These are phyloP conservation scores for Lasiodiplodia gonubiensis DNA, from an alignment of 2,329 filamentous ascomycete genomes.

Conservation along the genomic window DNA sequence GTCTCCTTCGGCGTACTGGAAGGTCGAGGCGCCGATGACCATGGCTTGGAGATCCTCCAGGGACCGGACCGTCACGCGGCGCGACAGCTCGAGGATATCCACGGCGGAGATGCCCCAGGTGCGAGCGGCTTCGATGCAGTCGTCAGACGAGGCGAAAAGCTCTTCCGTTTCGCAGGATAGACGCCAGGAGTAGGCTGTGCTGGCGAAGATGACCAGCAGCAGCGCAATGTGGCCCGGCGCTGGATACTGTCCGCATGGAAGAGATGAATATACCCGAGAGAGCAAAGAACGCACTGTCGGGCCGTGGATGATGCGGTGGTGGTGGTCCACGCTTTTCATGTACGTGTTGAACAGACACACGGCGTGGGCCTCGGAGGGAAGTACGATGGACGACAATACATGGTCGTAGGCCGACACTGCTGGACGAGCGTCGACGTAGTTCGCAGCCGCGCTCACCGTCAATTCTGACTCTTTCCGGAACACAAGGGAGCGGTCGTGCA, in stretches of 20 bases:
- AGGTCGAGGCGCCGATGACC: constrained; percentile 42
- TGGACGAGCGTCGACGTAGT: not conserved
- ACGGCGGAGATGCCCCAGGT: not conserved
- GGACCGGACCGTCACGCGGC: constrained; percentile 31
- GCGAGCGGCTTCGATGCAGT: not conserved
- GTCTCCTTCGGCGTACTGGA: constrained; percentile 45
- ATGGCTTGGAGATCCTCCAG: constrained; percentile 47
- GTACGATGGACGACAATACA: not conserved
- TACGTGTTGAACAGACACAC: no score
- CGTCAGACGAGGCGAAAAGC: not conserved
- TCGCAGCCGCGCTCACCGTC: not conserved
- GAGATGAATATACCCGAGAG: no score
- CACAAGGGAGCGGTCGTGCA: not conserved
- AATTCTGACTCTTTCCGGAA: not conserved
- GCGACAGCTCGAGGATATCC: not conserved
- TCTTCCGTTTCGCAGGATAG: not conserved
- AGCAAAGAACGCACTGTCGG: no score
- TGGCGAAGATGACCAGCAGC: not conserved
- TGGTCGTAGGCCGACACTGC: not conserved
- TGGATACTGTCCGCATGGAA: not conserved
- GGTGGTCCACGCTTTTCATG: no score
- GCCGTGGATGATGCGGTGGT: no score
- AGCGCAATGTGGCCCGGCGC: not conserved
- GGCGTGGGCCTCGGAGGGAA: not conserved
- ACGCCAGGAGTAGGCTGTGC: not conserved